Evolutionary conservation across 441 rosid species (phyloP).

Genomic region (Erodium trifolium): DNA sequence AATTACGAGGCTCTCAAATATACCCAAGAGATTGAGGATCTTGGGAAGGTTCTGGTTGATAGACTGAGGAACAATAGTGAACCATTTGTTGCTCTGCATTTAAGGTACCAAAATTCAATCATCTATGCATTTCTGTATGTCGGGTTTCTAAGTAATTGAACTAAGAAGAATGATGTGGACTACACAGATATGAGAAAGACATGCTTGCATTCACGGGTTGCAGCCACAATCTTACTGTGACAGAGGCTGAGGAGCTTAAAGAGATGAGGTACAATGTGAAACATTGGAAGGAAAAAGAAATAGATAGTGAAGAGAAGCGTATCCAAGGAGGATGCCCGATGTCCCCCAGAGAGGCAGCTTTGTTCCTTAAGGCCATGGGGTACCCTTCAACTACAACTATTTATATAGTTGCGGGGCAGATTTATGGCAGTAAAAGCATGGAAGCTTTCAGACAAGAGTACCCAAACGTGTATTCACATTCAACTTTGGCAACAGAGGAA

Average conservation of each 20-base stretch:
- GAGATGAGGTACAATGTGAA: constrained; percentile 61
- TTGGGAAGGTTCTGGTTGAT: constrained; percentile 55
- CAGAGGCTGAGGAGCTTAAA: constrained; percentile 61
- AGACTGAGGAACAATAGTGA: constrained; percentile 56
- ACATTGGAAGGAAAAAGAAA: constrained; percentile 97
- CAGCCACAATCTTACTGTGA: constrained; percentile 18
- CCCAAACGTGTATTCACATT: constrained; percentile 73
- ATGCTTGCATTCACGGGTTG: constrained; percentile 30
- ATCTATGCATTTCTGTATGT: too few relatives aligned
- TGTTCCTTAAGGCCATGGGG: constrained; percentile 86
- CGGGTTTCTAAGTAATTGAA: too few relatives aligned
- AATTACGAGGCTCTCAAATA: constrained; percentile 73
- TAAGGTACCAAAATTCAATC: constrained; percentile 25
- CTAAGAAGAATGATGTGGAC: too few relatives aligned
- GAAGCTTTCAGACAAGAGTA: constrained; percentile 59
- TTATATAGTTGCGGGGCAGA: constrained; percentile 82
- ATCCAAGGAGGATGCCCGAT: constrained; percentile 83
- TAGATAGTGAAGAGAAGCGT: constrained; percentile 52
- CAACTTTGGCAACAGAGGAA: constrained; percentile 60
- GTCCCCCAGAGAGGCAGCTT: constrained; percentile 89
- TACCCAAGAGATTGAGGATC: constrained; percentile 57
- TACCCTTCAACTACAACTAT: constrained; percentile 70
- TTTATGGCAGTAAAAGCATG: constrained; percentile 74
- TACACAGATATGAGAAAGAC: constrained; percentile 60
- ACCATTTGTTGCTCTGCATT: constrained; percentile 76